Conservation (phyloP, 129 eudicot genomes). For the Ambrosia trifida region DNA sequence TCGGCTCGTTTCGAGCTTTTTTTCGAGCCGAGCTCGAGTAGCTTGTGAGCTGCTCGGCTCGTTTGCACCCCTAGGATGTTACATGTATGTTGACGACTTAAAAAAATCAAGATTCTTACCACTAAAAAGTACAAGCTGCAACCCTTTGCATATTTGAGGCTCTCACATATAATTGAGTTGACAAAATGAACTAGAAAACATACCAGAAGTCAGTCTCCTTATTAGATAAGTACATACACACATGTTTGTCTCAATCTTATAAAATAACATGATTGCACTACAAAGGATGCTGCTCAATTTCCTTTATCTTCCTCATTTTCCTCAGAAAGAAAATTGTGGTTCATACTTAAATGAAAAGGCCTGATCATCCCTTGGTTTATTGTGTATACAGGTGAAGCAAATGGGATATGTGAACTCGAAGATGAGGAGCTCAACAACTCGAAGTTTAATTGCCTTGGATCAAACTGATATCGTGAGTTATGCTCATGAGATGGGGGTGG, state of each 20-base stretch:
- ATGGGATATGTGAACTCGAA: slow-evolving; percentile 41
- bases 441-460: slow-evolving; percentile 40
- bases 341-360: slow-evolving; percentile 54
- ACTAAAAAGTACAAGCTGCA: slow-evolving; percentile 24
- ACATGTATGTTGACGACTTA: too few relatives aligned
- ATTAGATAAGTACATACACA: slow-evolving; percentile 17
- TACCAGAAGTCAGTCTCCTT: slow-evolving; percentile 11
- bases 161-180: background rate
- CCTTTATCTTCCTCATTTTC: slow-evolving; percentile 41
- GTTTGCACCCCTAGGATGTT: too few relatives aligned
- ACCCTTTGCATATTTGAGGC: background rate
- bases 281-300: slow-evolving; percentile 24
- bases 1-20: too few relatives aligned
- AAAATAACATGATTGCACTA: slow-evolving; percentile 10
- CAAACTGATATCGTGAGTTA: slow-evolving; percentile 30
- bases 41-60: too few relatives aligned
- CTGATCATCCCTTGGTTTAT: slow-evolving; percentile 46
- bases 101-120: slow-evolving; percentile 21
- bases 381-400: slow-evolving; percentile 38
- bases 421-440: slow-evolving; percentile 49
- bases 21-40: too few relatives aligned
- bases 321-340: slow-evolving; percentile 39
- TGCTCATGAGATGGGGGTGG: slow-evolving; percentile 37
- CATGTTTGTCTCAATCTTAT: background rate
- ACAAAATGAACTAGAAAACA: slow-evolving; percentile 15